These are phyloP conservation scores for Erysiphe pulchra DNA, from an alignment of 2,329 filamentous ascomycete genomes.

Conservation along the genomic window DNA sequence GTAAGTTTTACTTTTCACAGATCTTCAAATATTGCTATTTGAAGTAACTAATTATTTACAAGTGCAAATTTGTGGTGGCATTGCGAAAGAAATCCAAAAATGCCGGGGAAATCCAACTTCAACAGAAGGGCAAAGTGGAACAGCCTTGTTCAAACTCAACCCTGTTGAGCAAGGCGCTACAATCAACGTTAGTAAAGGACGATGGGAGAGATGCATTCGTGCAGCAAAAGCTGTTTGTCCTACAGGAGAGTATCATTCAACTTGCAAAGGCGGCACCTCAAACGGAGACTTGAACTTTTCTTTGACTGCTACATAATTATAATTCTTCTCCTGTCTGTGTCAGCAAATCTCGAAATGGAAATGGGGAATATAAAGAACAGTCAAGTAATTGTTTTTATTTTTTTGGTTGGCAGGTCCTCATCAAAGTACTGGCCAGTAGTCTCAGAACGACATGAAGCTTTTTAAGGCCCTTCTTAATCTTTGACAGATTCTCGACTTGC, in stretches of 20 bases:
- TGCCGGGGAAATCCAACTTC: conserved; percentile 19
- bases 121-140: conserved; percentile 20
- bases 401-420: no score
- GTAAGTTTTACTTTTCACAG: no score
- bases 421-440: no score
- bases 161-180: conserved; percentile 18
- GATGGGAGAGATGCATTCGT: conserved; percentile 26
- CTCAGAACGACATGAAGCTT: no score
- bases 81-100: conserved; percentile 19
- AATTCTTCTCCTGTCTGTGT: no score
- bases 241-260: conserved; percentile 5
- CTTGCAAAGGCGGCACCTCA: conserved; percentile 6
- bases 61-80: conserved; percentile 19
- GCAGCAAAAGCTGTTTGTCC: conserved; percentile 17
- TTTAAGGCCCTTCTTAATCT: no score
- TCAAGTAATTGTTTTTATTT: no score
- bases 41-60: no score
- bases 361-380: no score
- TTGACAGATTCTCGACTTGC: no score
- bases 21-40: no score
- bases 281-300: conserved; percentile 3
- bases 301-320: background rate
- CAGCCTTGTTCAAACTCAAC: conserved; percentile 21
- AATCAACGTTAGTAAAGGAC: conserved; percentile 25
- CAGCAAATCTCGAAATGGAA: no score